Evolutionary conservation across 2,329 filamentous ascomycete species (phyloP), one percentile per base, ranked within the genome.

Genomic region (Alternaria burnsii): DNA sequence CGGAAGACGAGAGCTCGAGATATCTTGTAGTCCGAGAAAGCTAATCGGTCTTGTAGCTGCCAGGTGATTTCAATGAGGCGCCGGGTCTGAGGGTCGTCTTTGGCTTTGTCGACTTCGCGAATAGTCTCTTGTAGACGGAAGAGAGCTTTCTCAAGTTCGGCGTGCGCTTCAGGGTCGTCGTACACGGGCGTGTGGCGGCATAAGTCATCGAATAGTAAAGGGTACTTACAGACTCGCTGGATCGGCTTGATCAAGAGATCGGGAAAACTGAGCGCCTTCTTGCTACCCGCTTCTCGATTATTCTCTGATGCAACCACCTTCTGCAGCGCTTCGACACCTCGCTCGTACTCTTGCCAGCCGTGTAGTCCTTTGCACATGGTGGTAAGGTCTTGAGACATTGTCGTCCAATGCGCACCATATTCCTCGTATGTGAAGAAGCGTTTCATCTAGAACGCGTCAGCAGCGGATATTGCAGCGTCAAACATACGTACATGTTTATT

Each of bases 231-330:
- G 22, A 97, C 87, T 56, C 94, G 87, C 79, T 99, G 94, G 20
- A 97, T 94, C 0, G 94, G 95, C 92, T 98, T 98, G 68, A 97
- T 93, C 56, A 98, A 84, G 5, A 98, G 84, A 78, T 98, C 95
- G 50, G 89, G 88, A 65, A 97, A 87, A 1, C 91, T 93, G 66
- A 97, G 81, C 3, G 92, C 91, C 73, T 93, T 96, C 71, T 87
- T 92, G 30, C 85, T 84, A 56, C 87, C 85, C 16, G 87, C 84
- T 32, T 85, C 82, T 53, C 87, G 85, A 59, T 84, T 87, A 59
- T 90, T 89, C n/a, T 87, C 83, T 0, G 93, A 90, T 16, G 88
- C 86, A 24, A 97, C 79, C 1, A 91, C 90, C 53, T 89, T 89
- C 7, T 92, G 92, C 38, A 98, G 80, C 12, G 90, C 88, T 77